Evolutionary conservation across 257 asterid species (phyloP), one percentile per base, ranked within the genome.

Genomic region (Lavandula angustifolia): DNA sequence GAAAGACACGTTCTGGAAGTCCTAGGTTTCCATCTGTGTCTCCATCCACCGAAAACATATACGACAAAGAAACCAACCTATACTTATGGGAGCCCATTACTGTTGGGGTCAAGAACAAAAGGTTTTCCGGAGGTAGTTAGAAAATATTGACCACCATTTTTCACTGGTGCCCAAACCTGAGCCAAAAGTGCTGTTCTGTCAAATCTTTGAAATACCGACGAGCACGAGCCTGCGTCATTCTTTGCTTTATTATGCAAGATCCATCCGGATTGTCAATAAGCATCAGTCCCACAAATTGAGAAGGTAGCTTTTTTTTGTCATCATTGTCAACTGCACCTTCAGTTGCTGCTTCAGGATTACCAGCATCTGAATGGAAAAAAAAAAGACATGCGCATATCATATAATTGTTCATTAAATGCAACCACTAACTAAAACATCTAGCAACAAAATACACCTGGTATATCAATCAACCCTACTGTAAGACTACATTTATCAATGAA

Each of bases 121-220:
- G 98, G 98, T 41, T 91, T 95, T 58, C 94, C 96, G 12, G 88
- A 86, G 37, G 98, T 91, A 66, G 98, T 88, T 75, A 91, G 96
- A 67, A 91, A 76, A 70, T 79, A 76, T 17, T 89, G 87, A 58
- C 82, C 79, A 9, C 95, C 88, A 65, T 71, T 79, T 78, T 81
- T 91, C 48, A 91, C 94, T 11, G 96, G 98, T 3, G 96, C 96
- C 96, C 98, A 91, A 27, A 91, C 83, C 81, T 91, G 98, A 66
- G 96, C 98, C 72, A 91, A 75, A 54, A 91, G 64, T 85, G 95
- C 67, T 86, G 89, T 71, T 82, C 87, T 0, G 95, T 78, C 63
- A 80, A 81, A 35, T 84, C 96, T 71, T 88, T 91, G 72, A 91
- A 86, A 88, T 79, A 76, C 40, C 98, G 82, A 72, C 88, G 95